Conservation (phyloP, 129 eudicot genomes). For the Helichrysum umbraculigerum region DNA sequence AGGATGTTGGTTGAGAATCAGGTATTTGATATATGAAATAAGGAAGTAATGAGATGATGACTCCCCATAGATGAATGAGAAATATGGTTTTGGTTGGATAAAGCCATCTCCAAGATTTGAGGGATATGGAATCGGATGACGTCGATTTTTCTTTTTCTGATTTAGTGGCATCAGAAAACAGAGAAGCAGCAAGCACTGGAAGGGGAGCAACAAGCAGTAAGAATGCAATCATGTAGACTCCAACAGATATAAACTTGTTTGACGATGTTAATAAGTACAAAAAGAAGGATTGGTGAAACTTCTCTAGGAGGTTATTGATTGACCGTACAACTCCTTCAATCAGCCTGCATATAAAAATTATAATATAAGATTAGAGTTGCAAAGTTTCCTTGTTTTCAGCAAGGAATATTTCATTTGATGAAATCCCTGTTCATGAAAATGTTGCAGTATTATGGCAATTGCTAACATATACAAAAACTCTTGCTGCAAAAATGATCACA, state of each 20-base stretch:
- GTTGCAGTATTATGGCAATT: not conserved
- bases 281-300: slow-evolving; percentile 96
- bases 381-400: slow-evolving; percentile 12
- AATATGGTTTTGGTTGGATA: slow-evolving; percentile 70
- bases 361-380: not conserved
- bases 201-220: slow-evolving; percentile 86
- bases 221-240: slow-evolving; percentile 96
- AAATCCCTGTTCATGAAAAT: not conserved
- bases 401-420: not conserved
- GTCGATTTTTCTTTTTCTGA: slow-evolving; percentile 23
- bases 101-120: slow-evolving; percentile 82
- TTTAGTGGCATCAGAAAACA: slow-evolving; percentile 60
- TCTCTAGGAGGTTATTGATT: slow-evolving; percentile 91
- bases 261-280: slow-evolving; percentile 82
- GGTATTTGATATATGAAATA: slow-evolving; percentile 59
- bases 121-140: slow-evolving; percentile 24
- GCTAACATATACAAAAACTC: not conserved
- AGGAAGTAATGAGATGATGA: slow-evolving; percentile 67
- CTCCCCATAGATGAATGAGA: slow-evolving; percentile 77
- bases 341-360: slow-evolving; percentile 56
- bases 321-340: slow-evolving; percentile 83
- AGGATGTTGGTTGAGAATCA: slow-evolving; percentile 40
- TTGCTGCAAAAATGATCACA: not conserved
- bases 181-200: slow-evolving; percentile 83
- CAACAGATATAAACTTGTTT: slow-evolving; percentile 86